A percentile compares a stretch with the other conserved stretches of the same genome.
These are phyloP conservation scores for Globisporangium nodosum DNA, from an alignment of 352 stramenopile species.

Conservation along the genomic window DNA sequence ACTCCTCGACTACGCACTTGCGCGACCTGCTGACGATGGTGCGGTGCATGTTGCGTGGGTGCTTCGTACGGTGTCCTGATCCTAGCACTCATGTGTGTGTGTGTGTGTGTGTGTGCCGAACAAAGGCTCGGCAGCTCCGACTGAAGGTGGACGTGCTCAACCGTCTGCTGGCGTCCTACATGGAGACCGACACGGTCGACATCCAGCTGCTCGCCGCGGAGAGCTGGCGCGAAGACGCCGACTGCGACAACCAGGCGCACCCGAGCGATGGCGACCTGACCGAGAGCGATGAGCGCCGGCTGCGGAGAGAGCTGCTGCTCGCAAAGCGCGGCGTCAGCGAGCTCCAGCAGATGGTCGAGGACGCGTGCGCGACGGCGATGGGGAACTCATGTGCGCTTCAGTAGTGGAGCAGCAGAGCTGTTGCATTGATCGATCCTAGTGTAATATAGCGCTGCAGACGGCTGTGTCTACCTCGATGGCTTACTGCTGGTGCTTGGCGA, in stretches of 20 bases:
- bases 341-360: conserved; percentile 34
- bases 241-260: no score
- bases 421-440: not conserved
- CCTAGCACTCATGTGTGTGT: not conserved
- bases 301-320: conserved; percentile 5
- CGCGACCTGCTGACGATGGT: conserved; percentile 1
- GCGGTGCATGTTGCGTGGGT: not conserved
- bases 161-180: conserved; percentile 25
- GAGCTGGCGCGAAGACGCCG: conserved; percentile 5
- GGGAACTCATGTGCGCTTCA: conserved; percentile 38
- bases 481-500: conserved; percentile 17
- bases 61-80: not conserved
- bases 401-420: conserved; percentile 7
- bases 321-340: conserved; percentile 15
- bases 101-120: not conserved
- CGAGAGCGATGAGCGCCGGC: conserved; percentile 4
- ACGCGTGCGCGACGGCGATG: conserved; percentile 31
- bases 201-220: conserved; percentile 19
- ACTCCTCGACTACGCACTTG: not conserved
- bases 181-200: conserved; percentile 28
- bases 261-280: not conserved
- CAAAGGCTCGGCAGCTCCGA: conserved; percentile 25
- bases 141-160: conserved; percentile 20
- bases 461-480: not conserved
- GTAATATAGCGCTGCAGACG: no score